Conservation (phyloP, 129 eudicot species). For the Tagetes patula region DNA sequence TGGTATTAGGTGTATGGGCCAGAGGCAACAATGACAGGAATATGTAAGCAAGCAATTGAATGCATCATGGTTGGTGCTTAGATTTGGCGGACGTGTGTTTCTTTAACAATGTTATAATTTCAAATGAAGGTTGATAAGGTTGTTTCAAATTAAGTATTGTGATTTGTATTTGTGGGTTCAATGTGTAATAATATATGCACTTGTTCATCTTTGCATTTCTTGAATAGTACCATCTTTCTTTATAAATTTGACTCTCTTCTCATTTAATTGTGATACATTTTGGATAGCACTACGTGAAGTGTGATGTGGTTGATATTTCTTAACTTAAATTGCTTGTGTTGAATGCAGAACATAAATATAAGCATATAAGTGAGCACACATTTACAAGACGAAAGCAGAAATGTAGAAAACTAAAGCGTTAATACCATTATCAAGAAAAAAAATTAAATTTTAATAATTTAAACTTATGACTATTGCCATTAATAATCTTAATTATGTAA, state of each 20-base stretch:
- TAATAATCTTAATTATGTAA: too few relatives aligned
- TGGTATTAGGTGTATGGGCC: constrained; percentile 73
- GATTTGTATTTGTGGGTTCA: constrained; percentile 18
- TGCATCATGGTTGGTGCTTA: constrained; percentile 74
- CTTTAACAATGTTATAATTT: not conserved
- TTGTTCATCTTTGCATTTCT: constrained; percentile 13
- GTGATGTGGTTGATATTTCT: too few relatives aligned
- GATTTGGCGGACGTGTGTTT: constrained; percentile 24
- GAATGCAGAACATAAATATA: too few relatives aligned
- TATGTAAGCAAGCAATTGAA: constrained; percentile 93
- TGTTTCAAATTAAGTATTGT: not conserved
- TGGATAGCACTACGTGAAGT: too few relatives aligned
- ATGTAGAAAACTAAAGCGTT: too few relatives aligned
- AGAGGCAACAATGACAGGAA: constrained; percentile 92
- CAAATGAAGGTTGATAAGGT: constrained; percentile 5
- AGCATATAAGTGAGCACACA: too few relatives aligned
- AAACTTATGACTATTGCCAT: too few relatives aligned
- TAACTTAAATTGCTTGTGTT: too few relatives aligned
- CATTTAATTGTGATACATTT: too few relatives aligned
- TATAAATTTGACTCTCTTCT: not conserved
- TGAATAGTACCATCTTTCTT: not conserved
- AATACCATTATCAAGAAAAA: too few relatives aligned
- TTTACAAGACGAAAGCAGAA: too few relatives aligned
- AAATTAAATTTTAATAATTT: too few relatives aligned
- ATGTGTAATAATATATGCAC: not conserved